Evolutionary conservation across 2,329 filamentous ascomycete genomes (phyloP), one percentile per base, ranked within the genome.

Genomic region (Colletotrichum sojae): DNA sequence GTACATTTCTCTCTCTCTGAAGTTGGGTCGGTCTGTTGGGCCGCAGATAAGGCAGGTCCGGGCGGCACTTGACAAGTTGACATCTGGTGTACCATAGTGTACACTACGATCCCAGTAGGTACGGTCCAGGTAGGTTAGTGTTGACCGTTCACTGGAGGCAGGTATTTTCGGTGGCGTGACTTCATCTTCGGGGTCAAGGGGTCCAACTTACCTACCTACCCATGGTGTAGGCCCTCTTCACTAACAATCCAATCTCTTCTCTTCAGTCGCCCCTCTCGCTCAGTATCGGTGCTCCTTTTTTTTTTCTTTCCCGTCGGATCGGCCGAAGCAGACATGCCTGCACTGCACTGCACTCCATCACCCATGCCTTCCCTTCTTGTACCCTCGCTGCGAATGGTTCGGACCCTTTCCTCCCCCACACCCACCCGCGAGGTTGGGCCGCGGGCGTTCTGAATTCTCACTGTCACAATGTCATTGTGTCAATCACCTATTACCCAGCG

Each of bases 381-480:
- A 45, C 56, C 45, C 56, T 59, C 56, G 56, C 45, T 13, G 39
- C 56, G 56, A 45, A 13, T n/a, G 16, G 40, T 43, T 43, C 40
- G 40, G 16, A 43, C 40, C 56, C 45, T 25, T 59, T 20, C 25
- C 31, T 15, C 13, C 43, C 27, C 22, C 56, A 51, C 56, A 40
- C 56, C 56, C 40, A 15, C 40, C 40, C 40, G 40, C 13, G 13
- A 15, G 40, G 40, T n/a, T 43, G 40, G 40, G n/a, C n/a, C n/a
- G n/a, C n/a, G n/a, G n/a, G 13, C 40, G 5, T 43, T 6, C 13
- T 43, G 15, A 36, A 36, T 36, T 36, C 31, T 36, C 5, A 8
- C 31, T 36, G 40, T 43, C 13, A 43, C 40, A 43, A n/a, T n/a
- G 40, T 40, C 39, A 40, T 15, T 40, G 39, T 40, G 39, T 43